These are phyloP conservation scores for Vaccinium vitisidaea DNA, from an alignment of 148 eudicot genomes.

Conservation along the genomic window DNA sequence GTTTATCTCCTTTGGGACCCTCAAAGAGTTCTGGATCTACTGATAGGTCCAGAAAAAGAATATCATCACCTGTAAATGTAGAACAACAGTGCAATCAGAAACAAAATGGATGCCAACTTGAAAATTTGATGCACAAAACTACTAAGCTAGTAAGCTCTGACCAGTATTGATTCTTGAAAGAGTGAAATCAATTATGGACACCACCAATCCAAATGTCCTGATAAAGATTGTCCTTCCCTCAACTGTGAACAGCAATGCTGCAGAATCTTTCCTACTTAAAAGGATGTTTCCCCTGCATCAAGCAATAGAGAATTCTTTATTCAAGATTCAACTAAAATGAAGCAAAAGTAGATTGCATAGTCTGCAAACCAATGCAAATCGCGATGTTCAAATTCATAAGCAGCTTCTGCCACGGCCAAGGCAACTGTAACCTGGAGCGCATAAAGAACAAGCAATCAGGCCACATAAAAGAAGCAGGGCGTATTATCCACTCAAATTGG, in stretches of 20 bases:
- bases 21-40: constrained; percentile 87
- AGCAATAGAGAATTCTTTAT: not conserved
- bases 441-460: constrained; percentile 10
- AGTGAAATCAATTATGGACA: constrained; percentile 91
- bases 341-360: constrained; percentile 9
- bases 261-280: constrained; percentile 60
- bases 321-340: not conserved
- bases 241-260: constrained; percentile 52
- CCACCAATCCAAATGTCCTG: constrained; percentile 59
- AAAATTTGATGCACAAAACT: not conserved
- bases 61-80: constrained; percentile 63
- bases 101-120: constrained; percentile 7
- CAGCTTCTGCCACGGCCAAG: constrained; percentile 93
- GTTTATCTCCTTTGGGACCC: constrained; percentile 88
- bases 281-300: constrained; percentile 85
- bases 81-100: constrained; percentile 15
- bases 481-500: not conserved
- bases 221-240: constrained; percentile 55
- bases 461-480: not conserved
- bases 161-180: constrained; percentile 95
- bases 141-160: constrained; percentile 21
- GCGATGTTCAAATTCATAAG: constrained; percentile 93
- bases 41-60: constrained; percentile 83
- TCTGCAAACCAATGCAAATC: constrained; percentile 83
- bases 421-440: constrained; percentile 69